These are phyloP conservation scores for Plasmodium fragile DNA, from an alignment of 169 alveolate genomes.

Conservation along the genomic window DNA sequence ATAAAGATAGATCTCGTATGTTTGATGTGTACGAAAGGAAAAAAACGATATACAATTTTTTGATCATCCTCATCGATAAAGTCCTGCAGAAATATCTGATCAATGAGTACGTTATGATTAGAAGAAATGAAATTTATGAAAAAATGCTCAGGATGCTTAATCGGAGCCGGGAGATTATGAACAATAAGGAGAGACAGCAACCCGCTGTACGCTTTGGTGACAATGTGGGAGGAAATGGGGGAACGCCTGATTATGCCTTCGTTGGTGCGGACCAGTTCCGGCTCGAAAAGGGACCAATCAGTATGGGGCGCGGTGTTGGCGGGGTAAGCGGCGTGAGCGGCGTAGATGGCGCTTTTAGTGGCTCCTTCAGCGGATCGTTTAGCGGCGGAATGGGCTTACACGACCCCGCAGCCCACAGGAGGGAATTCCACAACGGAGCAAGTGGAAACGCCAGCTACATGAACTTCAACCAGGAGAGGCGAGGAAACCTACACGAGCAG, in stretches of 20 bases:
- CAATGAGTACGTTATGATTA: conserved; percentile 29
- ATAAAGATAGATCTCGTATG: background rate
- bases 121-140: conserved; percentile 47
- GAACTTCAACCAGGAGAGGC: conserved; percentile 1
- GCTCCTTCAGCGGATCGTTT: background rate
- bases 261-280: background rate
- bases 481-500: background rate
- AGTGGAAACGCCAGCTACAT: background rate
- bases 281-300: background rate
- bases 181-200: background rate
- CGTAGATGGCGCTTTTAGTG: background rate
- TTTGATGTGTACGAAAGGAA: conserved; percentile 60
- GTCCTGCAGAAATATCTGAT: conserved; percentile 31
- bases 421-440: background rate
- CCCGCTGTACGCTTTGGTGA: background rate
- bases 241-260: background rate
- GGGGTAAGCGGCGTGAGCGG: background rate
- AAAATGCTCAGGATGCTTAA: background rate
- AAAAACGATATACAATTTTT: conserved; percentile 30
- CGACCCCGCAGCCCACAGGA: background rate
- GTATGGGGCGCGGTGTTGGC: background rate
- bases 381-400: background rate
- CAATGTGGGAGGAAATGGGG: background rate
- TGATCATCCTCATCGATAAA: conserved; percentile 43
- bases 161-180: background rate